Base-by-base conservation (phyloP, 2,329 filamentous ascomycete species). In the Aspergillus chevalieri region DNA sequence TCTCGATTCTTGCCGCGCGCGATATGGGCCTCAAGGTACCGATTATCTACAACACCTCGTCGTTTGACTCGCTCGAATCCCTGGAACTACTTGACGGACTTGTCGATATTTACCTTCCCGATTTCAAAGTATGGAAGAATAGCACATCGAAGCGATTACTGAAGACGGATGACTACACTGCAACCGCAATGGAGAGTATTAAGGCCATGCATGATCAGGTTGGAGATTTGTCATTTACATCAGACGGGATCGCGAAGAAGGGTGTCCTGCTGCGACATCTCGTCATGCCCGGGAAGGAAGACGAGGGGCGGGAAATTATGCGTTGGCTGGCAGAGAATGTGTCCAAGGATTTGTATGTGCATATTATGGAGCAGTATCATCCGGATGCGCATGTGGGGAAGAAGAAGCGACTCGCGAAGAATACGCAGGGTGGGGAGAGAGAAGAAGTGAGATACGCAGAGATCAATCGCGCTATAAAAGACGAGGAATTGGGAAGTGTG, bases 291-390 rank as follows among this genome's bases (percentile, higher is more conserved):
- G 87, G 87, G 0, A 82, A 84, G 59, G 85, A 87, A 62, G 80
- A 80, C 15, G 88, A 93, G 68, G 85, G 85, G 0, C 76, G 77
- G 46, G 74, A 82, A 54, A 93, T 94, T 52, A 85, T 94, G 75
- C 76, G 73, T 53, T 94, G 87, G 77, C 73, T 94, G 14, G 88
- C 87, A 0, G 74, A 79, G 24, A 80, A 89, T 47, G 77, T 94
- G 2, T 88, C 85, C 3, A 78, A 74, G 48, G 87, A 93, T 65
- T 76, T 86, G 41, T 92, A 91, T 67, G 80, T 93, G 52, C 85
- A 94, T 64, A 84, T 94, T 56, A 93, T 93, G 88, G 88, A 94
- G 68, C 89, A 94, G 69, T 93, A 93, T 62, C 83, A 83, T 54
- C 88, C 88, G 0, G 81, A 86, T 55, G 89, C 87, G 0, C 83